Base-by-base conservation (phyloP, 768 basidiomycete genomes). In the Lentinula detonsa region DNA sequence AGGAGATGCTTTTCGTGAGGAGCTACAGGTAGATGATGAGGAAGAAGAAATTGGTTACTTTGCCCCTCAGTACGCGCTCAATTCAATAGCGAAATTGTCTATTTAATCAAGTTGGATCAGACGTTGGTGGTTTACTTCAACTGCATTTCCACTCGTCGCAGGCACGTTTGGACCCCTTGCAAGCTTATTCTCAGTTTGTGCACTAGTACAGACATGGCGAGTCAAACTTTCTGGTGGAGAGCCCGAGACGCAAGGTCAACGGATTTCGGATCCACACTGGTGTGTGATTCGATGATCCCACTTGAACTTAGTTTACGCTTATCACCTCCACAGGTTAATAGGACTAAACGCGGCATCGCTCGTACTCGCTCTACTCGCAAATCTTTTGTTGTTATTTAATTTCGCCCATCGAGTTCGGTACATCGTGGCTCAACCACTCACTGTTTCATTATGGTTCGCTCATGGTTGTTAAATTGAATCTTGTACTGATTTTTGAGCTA, bases 81-180 rank as follows among this genome's bases (percentile, higher is more conserved):
- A 34, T 7, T 3, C 13, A 1, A 21, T 40, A 6, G 16, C 33
- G 37, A 48, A 37, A 18, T 18, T 28, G 5, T 37, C 13, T 18
- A 6, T 10, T n/a, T 28, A 10, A 9, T 42, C 18, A n/a, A 62
- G 5, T 56, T 45, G 23, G 8, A 13, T 49, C 21, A 76, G 75
- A 5, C 63, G 71, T 16, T 79, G 76, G 76, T 78, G 76, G 77
- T 75, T 75, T 57, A 68, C 72, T 0, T 76, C 75, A 0, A 75
- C 75, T 2, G 74, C 69, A 0, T 77, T 79, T 62, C 78, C 78
- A 2, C 68, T 78, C 8, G 65, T 75, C 16, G 75, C 76, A 5
- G 77, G 76, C 21, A 76, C 76, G 4, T 76, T 77, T 59, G 76
- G 76, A 0, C 76, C 78, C 0, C 61, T 79, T 6, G 74, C 75